Evolutionary conservation across 202 grass and related monocot species (phyloP), one percentile per base, ranked within the genome.

Genomic region (Schoenoplectus tabernaemontani): DNA sequence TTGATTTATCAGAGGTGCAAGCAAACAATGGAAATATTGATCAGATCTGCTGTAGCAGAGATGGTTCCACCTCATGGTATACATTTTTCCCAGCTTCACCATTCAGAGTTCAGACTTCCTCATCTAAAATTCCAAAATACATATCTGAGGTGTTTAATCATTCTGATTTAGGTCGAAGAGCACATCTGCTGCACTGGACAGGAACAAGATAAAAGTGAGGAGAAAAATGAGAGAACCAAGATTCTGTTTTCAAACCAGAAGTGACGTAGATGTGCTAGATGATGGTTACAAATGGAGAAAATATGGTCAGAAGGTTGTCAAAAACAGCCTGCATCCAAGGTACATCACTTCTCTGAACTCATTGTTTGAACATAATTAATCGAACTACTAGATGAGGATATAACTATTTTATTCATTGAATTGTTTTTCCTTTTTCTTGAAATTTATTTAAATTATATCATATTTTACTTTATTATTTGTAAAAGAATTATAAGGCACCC

Each of bases 241-340:
- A 84, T 97, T 97, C 77, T 97, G 93, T 81, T 97, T 97, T 82
- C 93, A 97, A 82, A 97, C 93, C 12, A 88, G 91, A 83, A 97
- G 91, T 64, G 93, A 93, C 15, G 79, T 97, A 11, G 93, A 97
- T 91, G 93, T 97, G 19, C 82, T 97, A 15, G 91, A 97, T 68
- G 93, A 97, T 82, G 93, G 93, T 20, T 97, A 97, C 84, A 97
- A 97, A 78, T 97, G 93, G 93, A 93, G 93, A 76, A 97, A 97
- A 74, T 97, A 97, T 82, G 93, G 93, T 5, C 93, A 97, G 84
- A 97, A 97, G 85, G 87, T 97, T 80, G 93, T 97, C 68, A 97
- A 97, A 85, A 97, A 97, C 82, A 91, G 93, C 75, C 87, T 97
- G 19, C 93, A 97, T 88, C 93, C 93, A 38, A 97, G 93, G 93